Percentiles rank a stretch among this genome's conserved stretches.
These are phyloP conservation scores for Tetracladium setigerum DNA, from an alignment of 495 filamentous ascomycete species.

Conservation along the genomic window DNA sequence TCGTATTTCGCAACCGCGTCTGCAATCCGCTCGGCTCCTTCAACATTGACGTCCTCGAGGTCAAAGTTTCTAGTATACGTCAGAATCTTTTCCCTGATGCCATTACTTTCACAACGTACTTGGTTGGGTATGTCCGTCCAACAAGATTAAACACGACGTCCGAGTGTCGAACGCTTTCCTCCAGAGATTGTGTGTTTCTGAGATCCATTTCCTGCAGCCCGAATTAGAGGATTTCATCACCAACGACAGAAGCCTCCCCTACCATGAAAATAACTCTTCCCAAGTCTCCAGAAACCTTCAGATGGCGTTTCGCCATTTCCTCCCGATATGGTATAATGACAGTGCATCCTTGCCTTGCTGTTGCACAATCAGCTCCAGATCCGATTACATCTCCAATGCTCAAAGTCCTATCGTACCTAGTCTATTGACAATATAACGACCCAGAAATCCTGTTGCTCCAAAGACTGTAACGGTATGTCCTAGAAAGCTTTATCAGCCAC, in stretches of 20 bases:
- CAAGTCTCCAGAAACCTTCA: conserved; percentile 91
- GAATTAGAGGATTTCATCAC: background rate
- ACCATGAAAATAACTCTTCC: conserved; percentile 83
- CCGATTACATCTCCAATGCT: background rate
- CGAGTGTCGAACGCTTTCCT: conserved; percentile 92
- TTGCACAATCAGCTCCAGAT: conserved; percentile 12
- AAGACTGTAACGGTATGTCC: conserved; percentile 97
- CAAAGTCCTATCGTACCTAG: conserved; percentile 55
- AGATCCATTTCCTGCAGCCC: conserved; percentile 78
- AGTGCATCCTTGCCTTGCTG: conserved; percentile 84
- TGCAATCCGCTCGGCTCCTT: conserved; percentile 89
- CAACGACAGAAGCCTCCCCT: conserved; percentile 10
- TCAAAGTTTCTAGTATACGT: conserved; percentile 71
- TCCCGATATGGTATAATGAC: conserved; percentile 92
- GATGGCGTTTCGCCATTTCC: conserved; percentile 94
- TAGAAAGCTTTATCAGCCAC: conserved; percentile 34
- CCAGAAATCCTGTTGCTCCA: conserved; percentile 91
- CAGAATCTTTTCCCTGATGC: conserved; percentile 13
- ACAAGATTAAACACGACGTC: conserved; percentile 96
- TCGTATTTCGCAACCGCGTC: conserved; percentile 98
- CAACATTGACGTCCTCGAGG: conserved; percentile 86
- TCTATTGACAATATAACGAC: conserved; percentile 94
- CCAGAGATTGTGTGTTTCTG: conserved; percentile 89
- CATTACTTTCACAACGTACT: conserved; percentile 47
- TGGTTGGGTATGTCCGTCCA: conserved; percentile 90